These are phyloP conservation scores for Phytopythium boreale DNA, from an alignment of 352 stramenopile species.

Conservation along the genomic window DNA sequence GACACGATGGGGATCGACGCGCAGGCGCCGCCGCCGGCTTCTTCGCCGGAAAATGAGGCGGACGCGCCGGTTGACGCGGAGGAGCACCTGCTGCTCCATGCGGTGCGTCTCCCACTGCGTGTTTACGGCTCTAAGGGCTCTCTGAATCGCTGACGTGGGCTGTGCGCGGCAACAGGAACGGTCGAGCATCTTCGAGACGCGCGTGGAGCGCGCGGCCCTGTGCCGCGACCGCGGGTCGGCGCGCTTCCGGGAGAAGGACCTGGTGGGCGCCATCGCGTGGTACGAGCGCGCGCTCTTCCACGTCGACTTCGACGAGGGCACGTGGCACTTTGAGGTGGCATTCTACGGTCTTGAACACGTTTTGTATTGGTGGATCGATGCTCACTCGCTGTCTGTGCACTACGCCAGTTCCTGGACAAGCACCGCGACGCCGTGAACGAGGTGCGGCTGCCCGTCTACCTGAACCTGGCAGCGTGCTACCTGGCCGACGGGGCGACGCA, in stretches of 20 bases:
- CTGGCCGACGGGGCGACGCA: conserved; percentile 37
- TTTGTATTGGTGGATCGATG: not conserved
- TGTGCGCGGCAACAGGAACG: too few species aligned
- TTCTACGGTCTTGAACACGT: too few species aligned
- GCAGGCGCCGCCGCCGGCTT: not conserved
- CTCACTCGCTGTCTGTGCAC: not conserved
- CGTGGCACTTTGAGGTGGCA: conserved; percentile 80
- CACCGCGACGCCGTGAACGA: conserved; percentile 71
- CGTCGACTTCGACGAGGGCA: conserved; percentile 84
- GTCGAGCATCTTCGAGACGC: conserved; percentile 83
- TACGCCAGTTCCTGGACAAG: conserved; percentile 56
- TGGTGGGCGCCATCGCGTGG: conserved; percentile 46
- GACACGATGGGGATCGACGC: not conserved
- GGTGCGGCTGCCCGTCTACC: conserved; percentile 68
- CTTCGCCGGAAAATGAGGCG: not conserved
- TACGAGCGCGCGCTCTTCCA: conserved; percentile 79
- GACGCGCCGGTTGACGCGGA: conserved; percentile 12
- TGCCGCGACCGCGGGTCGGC: conserved; percentile 66
- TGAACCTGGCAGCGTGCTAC: conserved; percentile 81
- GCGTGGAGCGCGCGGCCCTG: conserved; percentile 55
- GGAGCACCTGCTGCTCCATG: conserved; percentile 29
- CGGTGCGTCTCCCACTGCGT: conserved; percentile 15
- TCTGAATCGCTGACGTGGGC: not conserved
- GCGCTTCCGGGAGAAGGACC: conserved; percentile 54
- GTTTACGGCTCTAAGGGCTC: not conserved